Conservation (phyloP, 2,329 filamentous ascomycete species). For the Hawksworthiomyces lignivorus region DNA sequence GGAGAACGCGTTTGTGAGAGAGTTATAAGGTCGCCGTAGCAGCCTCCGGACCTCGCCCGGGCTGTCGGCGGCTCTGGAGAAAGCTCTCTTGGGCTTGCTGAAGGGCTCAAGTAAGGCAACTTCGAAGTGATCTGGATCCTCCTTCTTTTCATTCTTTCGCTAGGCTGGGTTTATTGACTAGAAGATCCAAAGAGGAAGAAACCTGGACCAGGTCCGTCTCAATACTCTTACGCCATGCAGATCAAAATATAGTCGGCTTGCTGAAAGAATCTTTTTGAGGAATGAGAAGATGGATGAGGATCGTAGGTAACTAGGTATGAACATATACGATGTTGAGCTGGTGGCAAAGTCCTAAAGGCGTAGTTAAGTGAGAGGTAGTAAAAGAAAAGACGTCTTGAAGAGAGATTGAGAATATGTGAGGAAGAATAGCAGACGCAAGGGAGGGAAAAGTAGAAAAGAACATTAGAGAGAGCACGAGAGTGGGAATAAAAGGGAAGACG, state of each 20-base stretch:
- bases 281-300: no score
- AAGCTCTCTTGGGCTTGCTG: conserved; percentile 28
- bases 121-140: conserved; percentile 31
- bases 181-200: no score
- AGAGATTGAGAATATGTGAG: background rate
- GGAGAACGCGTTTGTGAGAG: conserved; percentile 3
- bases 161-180: background rate
- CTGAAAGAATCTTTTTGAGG: no score
- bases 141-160: conserved; percentile 21
- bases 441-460: background rate
- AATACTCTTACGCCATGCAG: no score
- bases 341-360: no score
- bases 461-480: no score
- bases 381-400: background rate
- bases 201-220: no score
- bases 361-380: background rate
- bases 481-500: conserved; percentile 1
- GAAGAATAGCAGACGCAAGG: background rate
- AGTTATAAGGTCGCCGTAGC: conserved; percentile 24
- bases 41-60: conserved; percentile 30
- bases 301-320: no score
- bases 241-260: no score
- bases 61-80: conserved; percentile 38
- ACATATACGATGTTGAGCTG: no score
- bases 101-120: conserved; percentile 32